Conservation (phyloP, 805 yeast species). For the Ogataea thermomethanolica region DNA sequence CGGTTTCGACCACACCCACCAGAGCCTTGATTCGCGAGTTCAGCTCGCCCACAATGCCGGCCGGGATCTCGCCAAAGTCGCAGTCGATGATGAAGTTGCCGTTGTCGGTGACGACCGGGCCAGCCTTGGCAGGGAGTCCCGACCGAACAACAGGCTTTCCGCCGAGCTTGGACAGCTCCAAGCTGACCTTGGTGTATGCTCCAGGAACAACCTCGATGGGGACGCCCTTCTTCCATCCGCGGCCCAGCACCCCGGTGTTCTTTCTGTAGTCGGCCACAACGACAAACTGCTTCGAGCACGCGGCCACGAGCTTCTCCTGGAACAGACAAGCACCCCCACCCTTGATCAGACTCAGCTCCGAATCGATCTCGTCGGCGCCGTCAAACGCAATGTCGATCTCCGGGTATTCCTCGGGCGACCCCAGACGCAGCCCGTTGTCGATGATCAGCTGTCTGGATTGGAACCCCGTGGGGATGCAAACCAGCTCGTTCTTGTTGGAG, state of each 20-base stretch:
- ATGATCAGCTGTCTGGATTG: slow-evolving; percentile 86
- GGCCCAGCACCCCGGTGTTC: slow-evolving; percentile 69
- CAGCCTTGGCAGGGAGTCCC: slow-evolving; percentile 92
- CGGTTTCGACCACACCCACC: slow-evolving; percentile 96
- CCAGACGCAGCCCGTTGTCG: slow-evolving; percentile 73
- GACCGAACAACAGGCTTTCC: slow-evolving; percentile 70
- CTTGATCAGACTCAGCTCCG: slow-evolving; percentile 77
- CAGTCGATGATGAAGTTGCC: slow-evolving; percentile 92
- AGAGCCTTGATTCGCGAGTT: slow-evolving; percentile 66
- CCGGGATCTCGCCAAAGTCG: slow-evolving; percentile 76
- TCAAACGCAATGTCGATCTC: slow-evolving; percentile 90
- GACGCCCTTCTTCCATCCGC: slow-evolving; percentile 82
- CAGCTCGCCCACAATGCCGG: slow-evolving; percentile 41
- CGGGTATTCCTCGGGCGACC: slow-evolving; percentile 80
- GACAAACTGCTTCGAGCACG: slow-evolving; percentile 69
- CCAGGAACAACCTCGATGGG: slow-evolving; percentile 95
- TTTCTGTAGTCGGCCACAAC: slow-evolving; percentile 93
- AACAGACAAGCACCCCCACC: slow-evolving; percentile 99
- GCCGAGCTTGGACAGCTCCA: slow-evolving; percentile 60
- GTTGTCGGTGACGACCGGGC: slow-evolving; percentile 95
- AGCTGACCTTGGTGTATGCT: slow-evolving; percentile 72
- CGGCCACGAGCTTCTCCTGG: slow-evolving; percentile 93
- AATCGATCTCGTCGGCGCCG: slow-evolving; percentile 97
- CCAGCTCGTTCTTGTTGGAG: slow-evolving; percentile 48
- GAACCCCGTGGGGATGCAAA: slow-evolving; percentile 95